Evolutionary conservation across 192 early-diverging fungal species (phyloP).

Genomic region (Coemansia sp.): DNA sequence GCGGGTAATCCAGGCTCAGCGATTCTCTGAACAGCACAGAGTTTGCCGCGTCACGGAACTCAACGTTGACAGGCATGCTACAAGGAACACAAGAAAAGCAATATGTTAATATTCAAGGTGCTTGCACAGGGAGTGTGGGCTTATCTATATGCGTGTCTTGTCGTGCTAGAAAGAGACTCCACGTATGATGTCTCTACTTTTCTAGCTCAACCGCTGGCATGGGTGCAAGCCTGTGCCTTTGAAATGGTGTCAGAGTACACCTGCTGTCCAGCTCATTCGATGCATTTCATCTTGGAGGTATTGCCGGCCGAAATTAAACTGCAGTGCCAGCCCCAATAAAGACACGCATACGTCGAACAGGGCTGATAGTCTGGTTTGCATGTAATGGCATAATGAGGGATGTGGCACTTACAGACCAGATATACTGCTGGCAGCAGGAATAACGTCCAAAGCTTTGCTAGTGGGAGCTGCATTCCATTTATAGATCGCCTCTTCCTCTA

Average conservation of each 20-base stretch:
- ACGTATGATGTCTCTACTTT: background rate
- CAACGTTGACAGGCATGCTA: conserved; percentile 38
- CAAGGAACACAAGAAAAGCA: background rate
- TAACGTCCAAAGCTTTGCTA: background rate
- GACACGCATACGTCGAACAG: background rate
- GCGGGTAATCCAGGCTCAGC: conserved; percentile 36
- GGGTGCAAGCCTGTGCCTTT: background rate
- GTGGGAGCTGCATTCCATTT: background rate
- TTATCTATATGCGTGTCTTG: background rate
- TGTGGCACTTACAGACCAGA: background rate
- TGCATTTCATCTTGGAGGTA: background rate
- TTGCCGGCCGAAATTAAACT: background rate
- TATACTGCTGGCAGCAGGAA: background rate
- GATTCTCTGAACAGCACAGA: conserved; percentile 39
- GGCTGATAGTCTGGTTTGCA: background rate
- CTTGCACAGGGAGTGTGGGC: background rate
- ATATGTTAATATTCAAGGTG: background rate
- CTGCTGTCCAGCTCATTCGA: background rate
- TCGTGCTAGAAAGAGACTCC: background rate
- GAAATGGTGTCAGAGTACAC: background rate
- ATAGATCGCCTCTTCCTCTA: background rate
- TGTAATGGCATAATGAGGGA: background rate
- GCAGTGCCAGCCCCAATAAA: background rate
- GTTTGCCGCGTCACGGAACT: conserved; percentile 49
- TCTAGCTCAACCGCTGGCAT: background rate